Conservation (phyloP, 352 stramenopile species). For the Phytophthora multivora region DNA sequence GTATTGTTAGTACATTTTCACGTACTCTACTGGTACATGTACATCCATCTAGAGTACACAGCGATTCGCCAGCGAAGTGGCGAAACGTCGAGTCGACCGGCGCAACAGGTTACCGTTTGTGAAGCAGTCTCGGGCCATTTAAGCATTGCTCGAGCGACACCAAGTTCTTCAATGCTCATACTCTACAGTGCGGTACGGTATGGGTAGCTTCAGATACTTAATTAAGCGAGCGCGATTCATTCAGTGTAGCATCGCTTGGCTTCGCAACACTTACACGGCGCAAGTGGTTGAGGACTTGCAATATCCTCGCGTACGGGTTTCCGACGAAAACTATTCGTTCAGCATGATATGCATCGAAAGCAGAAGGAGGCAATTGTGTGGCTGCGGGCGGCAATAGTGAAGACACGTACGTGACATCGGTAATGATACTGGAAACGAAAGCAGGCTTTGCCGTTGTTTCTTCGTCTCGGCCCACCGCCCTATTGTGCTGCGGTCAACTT, state of each 20-base stretch:
- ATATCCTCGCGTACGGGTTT: too few relatives aligned
- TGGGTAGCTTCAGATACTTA: background rate
- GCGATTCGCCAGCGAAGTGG: too few relatives aligned
- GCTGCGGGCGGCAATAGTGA: constrained; percentile 5
- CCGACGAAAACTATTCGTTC: too few relatives aligned
- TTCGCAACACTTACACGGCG: constrained; percentile 6
- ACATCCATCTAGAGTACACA: too few relatives aligned
- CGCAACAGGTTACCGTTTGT: too few relatives aligned
- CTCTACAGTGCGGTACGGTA: background rate
- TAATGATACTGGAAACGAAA: constrained; percentile 12
- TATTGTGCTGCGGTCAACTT: constrained; percentile 7
- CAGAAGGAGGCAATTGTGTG: constrained; percentile 19
- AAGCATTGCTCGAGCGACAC: constrained; percentile 1
- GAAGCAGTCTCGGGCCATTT: too few relatives aligned
- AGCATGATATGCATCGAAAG: constrained; percentile 27
- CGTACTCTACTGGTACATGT: background rate
- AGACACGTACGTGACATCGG: background rate
- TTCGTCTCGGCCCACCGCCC: background rate
- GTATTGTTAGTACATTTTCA: too few relatives aligned
- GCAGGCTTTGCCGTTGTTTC: constrained; percentile 17
- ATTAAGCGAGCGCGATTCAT: background rate
- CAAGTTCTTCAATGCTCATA: constrained; percentile 8
- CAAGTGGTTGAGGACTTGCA: too few relatives aligned
- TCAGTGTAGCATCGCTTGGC: constrained; percentile 6
- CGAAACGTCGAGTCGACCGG: too few relatives aligned